phyloP scores from a whole-genome alignment of 495 filamentous ascomycete species.

The Collariella sp. region DNA sequence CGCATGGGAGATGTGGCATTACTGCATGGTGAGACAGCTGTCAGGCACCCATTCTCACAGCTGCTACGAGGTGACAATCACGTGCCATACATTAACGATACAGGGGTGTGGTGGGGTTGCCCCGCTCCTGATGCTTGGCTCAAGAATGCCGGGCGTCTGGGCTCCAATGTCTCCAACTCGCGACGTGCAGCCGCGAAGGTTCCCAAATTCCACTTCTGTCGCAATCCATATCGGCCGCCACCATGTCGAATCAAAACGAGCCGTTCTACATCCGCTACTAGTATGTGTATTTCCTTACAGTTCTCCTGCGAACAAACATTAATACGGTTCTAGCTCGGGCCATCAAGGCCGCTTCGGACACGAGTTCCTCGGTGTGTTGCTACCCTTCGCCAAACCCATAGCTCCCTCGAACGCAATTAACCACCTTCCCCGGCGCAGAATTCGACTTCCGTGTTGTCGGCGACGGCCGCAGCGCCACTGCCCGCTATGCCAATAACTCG shows the following conservation, averaged over 20 bases:
- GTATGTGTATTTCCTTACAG: constrained; percentile 40
- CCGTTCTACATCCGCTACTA: constrained; percentile 97
- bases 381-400: background rate
- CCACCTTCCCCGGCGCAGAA: constrained; percentile 45
- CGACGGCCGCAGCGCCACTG: constrained; percentile 90
- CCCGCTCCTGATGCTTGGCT: constrained; percentile 17
- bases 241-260: constrained; percentile 45
- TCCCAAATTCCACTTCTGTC: constrained; percentile 12
- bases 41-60: constrained; percentile 7
- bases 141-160: background rate
- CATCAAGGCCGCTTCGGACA: constrained; percentile 97
- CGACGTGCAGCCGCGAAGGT: constrained; percentile 13
- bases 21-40: constrained; percentile 14
- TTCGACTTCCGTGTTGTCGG: constrained; percentile 92
- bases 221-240: constrained; percentile 9
- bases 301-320: background rate
- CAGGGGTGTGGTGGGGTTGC: constrained; percentile 17
- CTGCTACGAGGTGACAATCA: constrained; percentile 16
- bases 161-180: background rate
- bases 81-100: constrained; percentile 4
- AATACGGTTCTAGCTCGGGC: constrained; percentile 63
- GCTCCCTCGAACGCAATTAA: constrained; percentile 7
- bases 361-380: constrained; percentile 79
- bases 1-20: constrained; percentile 33
- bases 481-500: constrained; percentile 98